Percentiles rank a stretch among this genome's conserved stretches.
These are phyloP conservation scores for Dissophora globulifera DNA, from an alignment of 192 early-diverging fungal genomes.

Conservation along the genomic window DNA sequence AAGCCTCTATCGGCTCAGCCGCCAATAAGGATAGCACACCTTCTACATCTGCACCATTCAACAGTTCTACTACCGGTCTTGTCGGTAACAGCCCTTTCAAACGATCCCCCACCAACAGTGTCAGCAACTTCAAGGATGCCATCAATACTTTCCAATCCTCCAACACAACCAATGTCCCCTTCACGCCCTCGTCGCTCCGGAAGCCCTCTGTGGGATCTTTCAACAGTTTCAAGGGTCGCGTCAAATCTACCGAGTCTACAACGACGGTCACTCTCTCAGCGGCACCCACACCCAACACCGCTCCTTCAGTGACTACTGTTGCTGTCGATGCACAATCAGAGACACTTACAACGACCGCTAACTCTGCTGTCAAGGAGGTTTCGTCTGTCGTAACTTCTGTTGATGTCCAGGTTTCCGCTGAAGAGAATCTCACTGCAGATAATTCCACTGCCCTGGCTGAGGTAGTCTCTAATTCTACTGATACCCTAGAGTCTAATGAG, in stretches of 20 bases:
- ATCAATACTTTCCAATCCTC: background rate
- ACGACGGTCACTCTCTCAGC: too few relatives aligned
- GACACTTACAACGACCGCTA: too few relatives aligned
- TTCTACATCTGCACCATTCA: too few relatives aligned
- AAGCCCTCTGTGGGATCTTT: constrained; percentile 3
- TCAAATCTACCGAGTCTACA: background rate
- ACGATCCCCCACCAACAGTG: background rate
- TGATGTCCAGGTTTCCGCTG: too few relatives aligned
- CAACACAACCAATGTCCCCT: background rate
- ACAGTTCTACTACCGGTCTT: background rate
- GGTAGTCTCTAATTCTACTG: background rate
- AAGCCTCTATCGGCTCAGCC: constrained; percentile 8
- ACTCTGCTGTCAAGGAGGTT: too few relatives aligned
- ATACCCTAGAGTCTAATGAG: background rate
- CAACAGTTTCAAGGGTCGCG: background rate
- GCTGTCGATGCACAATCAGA: too few relatives aligned
- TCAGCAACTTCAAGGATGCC: constrained; percentile 3
- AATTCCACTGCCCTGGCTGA: too few relatives aligned
- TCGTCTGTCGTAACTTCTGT: too few relatives aligned
- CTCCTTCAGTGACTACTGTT: background rate
- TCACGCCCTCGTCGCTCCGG: background rate
- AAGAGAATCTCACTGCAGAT: too few relatives aligned
- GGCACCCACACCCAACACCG: background rate
- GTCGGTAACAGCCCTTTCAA: background rate
- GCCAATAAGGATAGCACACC: too few relatives aligned